Base-by-base conservation (phyloP, 306 rosid genomes). In the Arachis stenosperma region DNA sequence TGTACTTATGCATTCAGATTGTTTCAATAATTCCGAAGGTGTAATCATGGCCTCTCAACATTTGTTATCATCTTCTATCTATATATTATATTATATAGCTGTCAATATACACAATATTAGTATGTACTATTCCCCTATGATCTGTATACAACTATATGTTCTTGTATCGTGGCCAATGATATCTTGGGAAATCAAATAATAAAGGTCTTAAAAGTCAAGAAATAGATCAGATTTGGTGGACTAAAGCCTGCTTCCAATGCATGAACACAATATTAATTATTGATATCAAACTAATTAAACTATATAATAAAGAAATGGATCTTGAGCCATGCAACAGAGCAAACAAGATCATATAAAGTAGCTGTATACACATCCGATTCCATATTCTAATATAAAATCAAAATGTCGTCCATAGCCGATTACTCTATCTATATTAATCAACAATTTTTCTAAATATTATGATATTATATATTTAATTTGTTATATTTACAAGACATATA, bases 231-330 rank as follows among this genome's bases (percentile, higher is more conserved):
- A 58, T 76, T 58, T 60, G 33, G 63, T 59, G 68, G 67, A 67
- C 69, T 37, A 47, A 37, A 39, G 60, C 78, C 78, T 74, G 56
- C 78, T 73, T 51, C 37, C 37, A 33, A 33, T 33, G 37, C 37
- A 33, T 33, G 37, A 33, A 33, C 37, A 2, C 37, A 33, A 33
- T 33, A 33, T 2, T 33, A 33, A 33, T 33, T 33, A 33, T 33
- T 33, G 37, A 33, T 33, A 33, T 33, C 37, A 33, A 33, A 33
- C 37, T 33, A 33, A 33, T 4, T 33, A 33, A 33, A 33, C 37
- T 33, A 33, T 33, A 33, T 33, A 33, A 33, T 33, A 33, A 33
- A 33, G 37, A 33, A 33, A 33, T 33, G 37, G 37, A 33, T 22
- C 27, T 22, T 22, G 37, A 33, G 37, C 4, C 37, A 33, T 33